Percentiles rank a stretch among this genome's conserved stretches.
These are phyloP conservation scores for Colletotrichum costaricense DNA, from an alignment of 2,329 filamentous ascomycete species.

Conservation along the genomic window DNA sequence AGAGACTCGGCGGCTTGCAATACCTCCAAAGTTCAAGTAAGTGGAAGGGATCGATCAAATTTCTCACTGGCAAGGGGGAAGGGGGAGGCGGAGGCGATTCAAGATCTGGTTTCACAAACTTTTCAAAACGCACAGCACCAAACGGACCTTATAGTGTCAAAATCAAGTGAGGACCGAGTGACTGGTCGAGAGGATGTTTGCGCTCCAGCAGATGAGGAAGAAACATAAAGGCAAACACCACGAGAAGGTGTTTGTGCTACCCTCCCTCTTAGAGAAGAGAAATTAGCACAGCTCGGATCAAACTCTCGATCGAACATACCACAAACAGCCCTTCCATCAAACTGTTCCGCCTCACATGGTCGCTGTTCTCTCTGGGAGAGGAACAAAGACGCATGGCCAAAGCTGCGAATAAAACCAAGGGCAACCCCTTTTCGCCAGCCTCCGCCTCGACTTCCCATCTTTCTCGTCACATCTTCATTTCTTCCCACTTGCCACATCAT, in stretches of 20 bases:
- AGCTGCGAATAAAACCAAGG: neutral
- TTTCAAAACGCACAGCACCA: neutral
- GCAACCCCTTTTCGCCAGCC: neutral
- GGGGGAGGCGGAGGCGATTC: too few species aligned
- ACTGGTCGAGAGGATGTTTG: neutral
- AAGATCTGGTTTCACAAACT: neutral
- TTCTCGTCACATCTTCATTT: neutral
- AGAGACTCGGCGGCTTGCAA: neutral
- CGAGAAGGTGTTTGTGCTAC: neutral
- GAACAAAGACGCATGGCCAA: neutral
- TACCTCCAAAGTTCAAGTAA: neutral
- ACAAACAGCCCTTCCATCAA: neutral
- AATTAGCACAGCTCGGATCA: slow-evolving; percentile 63
- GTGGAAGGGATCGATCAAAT: neutral
- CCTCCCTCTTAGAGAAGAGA: neutral
- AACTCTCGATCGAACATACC: neutral
- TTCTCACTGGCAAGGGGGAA: neutral
- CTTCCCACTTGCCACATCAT: neutral
- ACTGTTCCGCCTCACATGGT: too few species aligned
- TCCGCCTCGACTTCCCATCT: neutral
- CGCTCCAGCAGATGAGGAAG: neutral
- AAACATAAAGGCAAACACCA: neutral
- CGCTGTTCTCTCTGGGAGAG: neutral
- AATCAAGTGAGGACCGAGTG: neutral
- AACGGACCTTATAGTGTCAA: neutral